A percentile compares a stretch with the other conserved stretches of the same genome.
Evolutionary conservation across 1,284 basidiomycete species (phyloP).

Genomic region (Heterobasidion parviporum): DNA sequence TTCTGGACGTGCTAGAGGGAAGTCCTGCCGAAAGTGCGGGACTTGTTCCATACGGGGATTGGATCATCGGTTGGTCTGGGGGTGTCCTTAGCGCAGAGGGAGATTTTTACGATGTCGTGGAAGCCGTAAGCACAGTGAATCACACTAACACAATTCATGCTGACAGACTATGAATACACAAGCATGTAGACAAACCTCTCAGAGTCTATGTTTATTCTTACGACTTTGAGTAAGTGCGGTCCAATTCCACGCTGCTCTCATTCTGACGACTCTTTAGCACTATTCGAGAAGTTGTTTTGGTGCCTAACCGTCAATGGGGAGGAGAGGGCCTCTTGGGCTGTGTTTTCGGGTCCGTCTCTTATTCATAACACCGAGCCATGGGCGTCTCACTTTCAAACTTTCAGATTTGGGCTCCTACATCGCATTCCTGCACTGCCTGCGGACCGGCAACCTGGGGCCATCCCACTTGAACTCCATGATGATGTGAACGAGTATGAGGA

Average conservation of each 20-base stretch:
- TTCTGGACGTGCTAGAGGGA: slow-evolving; percentile 92
- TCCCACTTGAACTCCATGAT: slow-evolving; percentile 38
- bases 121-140: slow-evolving; percentile 52
- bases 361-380: not conserved
- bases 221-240: slow-evolving; percentile 84
- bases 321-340: slow-evolving; percentile 91
- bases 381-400: not conserved
- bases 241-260: slow-evolving; percentile 6
- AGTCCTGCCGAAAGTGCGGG: slow-evolving; percentile 90
- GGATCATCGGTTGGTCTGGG: slow-evolving; percentile 92
- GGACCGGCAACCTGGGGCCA: slow-evolving; percentile 43
- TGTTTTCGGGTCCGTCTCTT: slow-evolving; percentile 73
- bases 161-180: too few species aligned
- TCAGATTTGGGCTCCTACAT: slow-evolving; percentile 77
- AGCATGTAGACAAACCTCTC: slow-evolving; percentile 91
- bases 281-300: slow-evolving; percentile 83
- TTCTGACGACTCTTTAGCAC: slow-evolving; percentile 44
- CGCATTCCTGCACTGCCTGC: slow-evolving; percentile 71
- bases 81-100: slow-evolving; percentile 88
- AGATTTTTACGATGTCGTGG: slow-evolving; percentile 96
- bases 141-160: not conserved
- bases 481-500: slow-evolving; percentile 44
- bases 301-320: slow-evolving; percentile 94
- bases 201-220: slow-evolving; percentile 95
- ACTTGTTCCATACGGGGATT: slow-evolving; percentile 83